phyloP scores from a whole-genome alignment of 148 eudicot genomes.

The Cornus suecica region DNA sequence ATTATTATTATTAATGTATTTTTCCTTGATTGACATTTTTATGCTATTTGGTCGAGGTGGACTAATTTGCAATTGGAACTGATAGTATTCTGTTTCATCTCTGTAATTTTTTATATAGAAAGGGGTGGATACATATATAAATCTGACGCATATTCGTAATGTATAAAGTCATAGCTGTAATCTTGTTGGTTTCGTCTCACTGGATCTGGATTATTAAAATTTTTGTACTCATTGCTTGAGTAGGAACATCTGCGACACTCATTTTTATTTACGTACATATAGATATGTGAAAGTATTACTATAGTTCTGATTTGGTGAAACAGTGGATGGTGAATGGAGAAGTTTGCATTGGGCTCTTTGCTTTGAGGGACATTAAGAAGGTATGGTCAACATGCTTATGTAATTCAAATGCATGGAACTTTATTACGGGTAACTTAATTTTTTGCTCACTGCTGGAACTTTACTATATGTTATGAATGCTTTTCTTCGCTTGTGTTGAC shows the following conservation, averaged over 20 bases:
- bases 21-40: too few relatives aligned
- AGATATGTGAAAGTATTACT: not conserved
- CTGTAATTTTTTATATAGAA: too few relatives aligned
- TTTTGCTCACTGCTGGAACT: too few relatives aligned
- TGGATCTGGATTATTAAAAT: not conserved
- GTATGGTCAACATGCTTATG: slow-evolving; percentile 29
- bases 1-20: too few relatives aligned
- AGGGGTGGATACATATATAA: too few relatives aligned
- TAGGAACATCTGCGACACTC: not conserved
- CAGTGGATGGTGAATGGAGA: slow-evolving; percentile 99
- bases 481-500: too few relatives aligned
- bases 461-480: too few relatives aligned
- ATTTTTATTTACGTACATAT: not conserved
- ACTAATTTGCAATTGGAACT: not conserved
- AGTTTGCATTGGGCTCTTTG: slow-evolving; percentile 93
- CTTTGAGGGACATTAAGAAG: slow-evolving; percentile 73
- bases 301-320: slow-evolving; percentile 18
- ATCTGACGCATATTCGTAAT: not conserved
- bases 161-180: not conserved
- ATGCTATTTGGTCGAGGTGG: not conserved
- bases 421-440: not conserved
- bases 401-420: not conserved
- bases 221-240: slow-evolving; percentile 10
- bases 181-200: not conserved
- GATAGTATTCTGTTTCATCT: not conserved